Evolutionary conservation across 495 filamentous ascomycete genomes (phyloP).

Genomic region (Thozetella sp.): DNA sequence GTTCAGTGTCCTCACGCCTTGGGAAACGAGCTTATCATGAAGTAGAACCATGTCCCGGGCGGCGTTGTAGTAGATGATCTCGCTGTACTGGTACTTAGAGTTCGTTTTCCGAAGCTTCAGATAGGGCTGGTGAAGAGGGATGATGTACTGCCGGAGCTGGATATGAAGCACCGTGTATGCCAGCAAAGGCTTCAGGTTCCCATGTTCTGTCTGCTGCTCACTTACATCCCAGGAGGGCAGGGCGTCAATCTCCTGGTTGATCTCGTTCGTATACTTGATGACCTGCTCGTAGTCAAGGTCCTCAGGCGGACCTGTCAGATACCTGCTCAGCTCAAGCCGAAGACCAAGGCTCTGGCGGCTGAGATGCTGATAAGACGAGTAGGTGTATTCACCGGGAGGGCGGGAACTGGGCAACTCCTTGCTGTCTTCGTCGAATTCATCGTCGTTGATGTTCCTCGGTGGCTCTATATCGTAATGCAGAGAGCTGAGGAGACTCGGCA

Average conservation of each 20-base stretch:
- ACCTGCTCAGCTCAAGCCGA: conserved; percentile 40
- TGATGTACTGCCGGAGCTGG: conserved; percentile 43
- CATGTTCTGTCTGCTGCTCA: conserved; percentile 4
- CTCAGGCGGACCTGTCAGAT: conserved; percentile 30
- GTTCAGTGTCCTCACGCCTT: conserved; percentile 38
- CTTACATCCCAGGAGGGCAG: conserved; percentile 42
- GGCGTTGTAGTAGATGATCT: conserved; percentile 48
- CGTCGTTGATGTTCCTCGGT: conserved; percentile 43
- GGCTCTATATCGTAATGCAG: conserved; percentile 37
- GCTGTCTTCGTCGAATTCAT: conserved; percentile 42
- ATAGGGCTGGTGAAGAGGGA: conserved; percentile 44
- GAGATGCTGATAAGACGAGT: conserved; percentile 39
- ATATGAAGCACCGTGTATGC: conserved; percentile 42
- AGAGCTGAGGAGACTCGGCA: conserved; percentile 46
- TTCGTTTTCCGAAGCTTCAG: conserved; percentile 38
- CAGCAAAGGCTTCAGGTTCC: conserved; percentile 28
- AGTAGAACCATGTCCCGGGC: conserved; percentile 45
- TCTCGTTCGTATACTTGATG: conserved; percentile 42
- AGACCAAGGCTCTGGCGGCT: conserved; percentile 37
- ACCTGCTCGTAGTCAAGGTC: conserved; percentile 42
- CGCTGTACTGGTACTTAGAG: conserved; percentile 43
- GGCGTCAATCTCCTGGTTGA: conserved; percentile 41
- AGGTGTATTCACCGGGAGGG: conserved; percentile 34
- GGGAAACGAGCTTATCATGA: conserved; percentile 36
- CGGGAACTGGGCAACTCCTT: conserved; percentile 32